Conservation (phyloP, 2,329 filamentous ascomycete genomes). For the Paraconiothyrium sp. region DNA sequence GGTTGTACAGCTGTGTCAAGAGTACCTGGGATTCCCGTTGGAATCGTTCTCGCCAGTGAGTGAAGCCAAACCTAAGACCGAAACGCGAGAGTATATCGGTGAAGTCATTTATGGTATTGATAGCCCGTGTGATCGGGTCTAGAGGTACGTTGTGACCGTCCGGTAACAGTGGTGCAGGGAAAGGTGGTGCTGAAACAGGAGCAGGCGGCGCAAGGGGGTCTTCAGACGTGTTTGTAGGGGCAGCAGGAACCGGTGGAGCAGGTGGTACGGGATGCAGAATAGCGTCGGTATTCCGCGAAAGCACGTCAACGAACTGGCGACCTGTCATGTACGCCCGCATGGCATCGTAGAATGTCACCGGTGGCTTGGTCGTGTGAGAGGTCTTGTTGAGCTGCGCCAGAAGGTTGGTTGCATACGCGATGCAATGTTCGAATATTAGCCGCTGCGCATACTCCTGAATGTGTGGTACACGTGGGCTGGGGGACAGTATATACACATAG, state of each 20-base stretch:
- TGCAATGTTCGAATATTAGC: constrained; percentile 85
- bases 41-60: constrained; percentile 61
- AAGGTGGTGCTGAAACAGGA: constrained; percentile 40
- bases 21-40: constrained; percentile 55
- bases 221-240: constrained; percentile 38
- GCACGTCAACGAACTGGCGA: constrained; percentile 64
- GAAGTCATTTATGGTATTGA: constrained; percentile 59
- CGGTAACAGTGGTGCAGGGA: constrained; percentile 40
- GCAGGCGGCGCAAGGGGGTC: constrained; percentile 49
- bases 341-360: constrained; percentile 88
- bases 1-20: constrained; percentile 53
- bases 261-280: constrained; percentile 54
- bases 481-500: constrained; percentile 87
- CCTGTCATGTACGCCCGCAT: constrained; percentile 80
- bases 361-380: constrained; percentile 66
- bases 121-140: constrained; percentile 52
- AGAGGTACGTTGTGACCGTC: constrained; percentile 37
- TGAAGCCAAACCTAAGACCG: constrained; percentile 59
- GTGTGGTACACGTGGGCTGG: constrained; percentile 75
- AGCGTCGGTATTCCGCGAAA: constrained; percentile 63
- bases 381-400: constrained; percentile 67
- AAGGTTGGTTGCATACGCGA: constrained; percentile 81
- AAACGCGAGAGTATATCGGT: constrained; percentile 57
- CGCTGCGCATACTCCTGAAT: constrained; percentile 80
- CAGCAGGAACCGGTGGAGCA: constrained; percentile 48